These are phyloP conservation scores for Actinomortierella wolfii DNA, from an alignment of 371 early-diverging fungal species.

Conservation along the genomic window DNA sequence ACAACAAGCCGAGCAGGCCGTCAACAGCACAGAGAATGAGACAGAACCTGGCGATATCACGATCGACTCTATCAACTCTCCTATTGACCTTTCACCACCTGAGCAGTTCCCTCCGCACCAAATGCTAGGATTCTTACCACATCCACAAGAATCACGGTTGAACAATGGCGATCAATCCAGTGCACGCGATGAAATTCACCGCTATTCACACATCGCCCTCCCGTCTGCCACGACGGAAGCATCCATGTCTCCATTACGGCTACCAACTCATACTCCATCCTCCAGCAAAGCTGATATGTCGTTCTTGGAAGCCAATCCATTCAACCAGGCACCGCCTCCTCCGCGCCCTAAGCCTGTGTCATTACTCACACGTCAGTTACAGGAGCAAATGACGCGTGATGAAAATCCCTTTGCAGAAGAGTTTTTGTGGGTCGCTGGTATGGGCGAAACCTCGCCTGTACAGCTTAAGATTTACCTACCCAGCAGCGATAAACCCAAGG, in stretches of 20 bases:
- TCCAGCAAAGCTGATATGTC: conserved; percentile 11
- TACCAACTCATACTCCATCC: conserved; percentile 27
- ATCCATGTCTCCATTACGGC: conserved; percentile 19
- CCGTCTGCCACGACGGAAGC: too few species aligned
- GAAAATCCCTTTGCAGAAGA: conserved; percentile 79
- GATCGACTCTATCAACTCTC: conserved; percentile 36
- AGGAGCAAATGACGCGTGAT: conserved; percentile 59
- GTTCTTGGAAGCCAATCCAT: conserved; percentile 9
- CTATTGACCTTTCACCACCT: conserved; percentile 36
- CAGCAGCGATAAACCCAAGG: conserved; percentile 50
- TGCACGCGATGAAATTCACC: not conserved
- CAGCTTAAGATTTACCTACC: conserved; percentile 72
- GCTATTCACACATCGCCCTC: too few species aligned
- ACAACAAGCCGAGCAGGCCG: not conserved
- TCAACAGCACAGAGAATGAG: conserved; percentile 4
- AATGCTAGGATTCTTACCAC: not conserved
- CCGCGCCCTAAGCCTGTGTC: conserved; percentile 49
- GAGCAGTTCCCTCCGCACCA: conserved; percentile 3
- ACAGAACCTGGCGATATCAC: conserved; percentile 33
- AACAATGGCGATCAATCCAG: conserved; percentile 3
- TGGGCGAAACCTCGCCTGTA: conserved; percentile 62
- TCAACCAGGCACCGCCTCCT: too few species aligned
- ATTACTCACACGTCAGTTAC: conserved; percentile 67
- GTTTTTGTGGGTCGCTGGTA: conserved; percentile 59
- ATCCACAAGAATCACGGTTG: too few species aligned